phyloP scores from a whole-genome alignment of 441 rosid species.

The Capsella rubella region DNA sequence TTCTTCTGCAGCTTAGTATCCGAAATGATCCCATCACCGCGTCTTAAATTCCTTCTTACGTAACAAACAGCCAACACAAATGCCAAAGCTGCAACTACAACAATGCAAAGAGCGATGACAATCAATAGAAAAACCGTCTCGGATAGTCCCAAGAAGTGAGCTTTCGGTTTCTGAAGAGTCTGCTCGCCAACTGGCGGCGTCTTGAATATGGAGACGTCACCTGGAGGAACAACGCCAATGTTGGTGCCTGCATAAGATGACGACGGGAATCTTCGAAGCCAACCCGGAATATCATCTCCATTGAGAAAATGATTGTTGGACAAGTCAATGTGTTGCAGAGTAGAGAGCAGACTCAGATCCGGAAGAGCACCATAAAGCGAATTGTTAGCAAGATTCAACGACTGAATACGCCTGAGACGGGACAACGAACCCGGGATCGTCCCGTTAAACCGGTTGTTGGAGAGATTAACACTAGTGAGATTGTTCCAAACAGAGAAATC shows the following conservation, averaged over 20 bases:
- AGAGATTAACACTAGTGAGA: conserved; percentile 72
- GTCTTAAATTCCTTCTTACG: conserved; percentile 52
- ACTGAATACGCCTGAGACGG: conserved; percentile 57
- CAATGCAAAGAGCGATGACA: conserved; percentile 54
- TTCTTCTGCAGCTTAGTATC: conserved; percentile 56
- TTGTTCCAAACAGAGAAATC: conserved; percentile 81
- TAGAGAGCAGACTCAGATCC: conserved; percentile 55
- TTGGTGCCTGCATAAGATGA: conserved; percentile 60
- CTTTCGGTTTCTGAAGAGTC: conserved; percentile 44
- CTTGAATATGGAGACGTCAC: conserved; percentile 33
- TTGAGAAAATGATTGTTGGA: conserved; percentile 61
- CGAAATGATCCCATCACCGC: conserved; percentile 44
- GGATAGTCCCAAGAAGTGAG: conserved; percentile 50
- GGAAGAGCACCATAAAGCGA: conserved; percentile 77
- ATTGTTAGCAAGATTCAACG: conserved; percentile 81
- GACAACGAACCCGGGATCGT: conserved; percentile 65
- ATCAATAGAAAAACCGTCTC: conserved; percentile 61
- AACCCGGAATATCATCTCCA: conserved; percentile 61
- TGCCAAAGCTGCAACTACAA: conserved; percentile 58
- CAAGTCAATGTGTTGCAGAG: conserved; percentile 62
- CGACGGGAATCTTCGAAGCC: conserved; percentile 67
- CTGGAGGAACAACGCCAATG: conserved; percentile 47
- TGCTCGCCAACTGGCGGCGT: conserved; percentile 41
- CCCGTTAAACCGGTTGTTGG: conserved; percentile 74
- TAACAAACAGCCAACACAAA: conserved; percentile 62